Evolutionary conservation across 306 rosid species (phyloP).

Genomic region (Inga oerstediana): DNA sequence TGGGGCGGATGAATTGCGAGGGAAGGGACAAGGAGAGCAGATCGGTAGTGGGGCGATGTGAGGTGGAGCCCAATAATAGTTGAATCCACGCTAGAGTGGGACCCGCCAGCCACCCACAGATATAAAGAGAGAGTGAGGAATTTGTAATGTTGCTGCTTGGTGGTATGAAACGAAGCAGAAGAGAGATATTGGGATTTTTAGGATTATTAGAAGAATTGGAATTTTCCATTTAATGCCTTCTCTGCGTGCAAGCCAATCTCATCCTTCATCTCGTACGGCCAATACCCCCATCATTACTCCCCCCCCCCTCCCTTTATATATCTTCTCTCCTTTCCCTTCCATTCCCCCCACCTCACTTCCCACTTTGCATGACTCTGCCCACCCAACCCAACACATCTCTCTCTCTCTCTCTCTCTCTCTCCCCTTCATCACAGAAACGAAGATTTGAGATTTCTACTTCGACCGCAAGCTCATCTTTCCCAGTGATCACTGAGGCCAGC

Average conservation of each 20-base stretch:
- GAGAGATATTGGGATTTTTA: constrained; percentile 17
- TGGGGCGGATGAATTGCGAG: constrained; percentile 17
- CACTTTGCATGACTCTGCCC: constrained; percentile 43
- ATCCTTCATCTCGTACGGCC: constrained; percentile 57
- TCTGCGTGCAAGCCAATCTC: constrained; percentile 73
- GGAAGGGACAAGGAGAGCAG: neutral
- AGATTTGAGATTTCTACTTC: neutral
- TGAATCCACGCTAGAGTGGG: constrained; percentile 74
- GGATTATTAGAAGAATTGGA: constrained; percentile 32
- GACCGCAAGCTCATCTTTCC: constrained; percentile 14
- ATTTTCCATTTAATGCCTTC: constrained; percentile 51
- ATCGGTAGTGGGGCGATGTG: neutral
- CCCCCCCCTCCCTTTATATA: constrained; percentile 53
- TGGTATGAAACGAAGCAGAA: constrained; percentile 44
- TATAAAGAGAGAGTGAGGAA: neutral
- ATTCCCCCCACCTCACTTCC: constrained; percentile 61
- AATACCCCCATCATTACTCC: constrained; percentile 28
- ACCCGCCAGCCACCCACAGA: constrained; percentile 40
- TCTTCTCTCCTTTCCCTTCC: constrained; percentile 26
- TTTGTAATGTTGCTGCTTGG: neutral
- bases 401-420: neutral
- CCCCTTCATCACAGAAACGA: neutral
- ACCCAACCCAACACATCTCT: neutral
- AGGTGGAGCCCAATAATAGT: constrained; percentile 60
- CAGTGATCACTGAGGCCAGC: constrained; percentile 3